Evolutionary conservation across 2,329 filamentous ascomycete genomes (phyloP).

Genomic region (Teratosphaeriaceae sp.): DNA sequence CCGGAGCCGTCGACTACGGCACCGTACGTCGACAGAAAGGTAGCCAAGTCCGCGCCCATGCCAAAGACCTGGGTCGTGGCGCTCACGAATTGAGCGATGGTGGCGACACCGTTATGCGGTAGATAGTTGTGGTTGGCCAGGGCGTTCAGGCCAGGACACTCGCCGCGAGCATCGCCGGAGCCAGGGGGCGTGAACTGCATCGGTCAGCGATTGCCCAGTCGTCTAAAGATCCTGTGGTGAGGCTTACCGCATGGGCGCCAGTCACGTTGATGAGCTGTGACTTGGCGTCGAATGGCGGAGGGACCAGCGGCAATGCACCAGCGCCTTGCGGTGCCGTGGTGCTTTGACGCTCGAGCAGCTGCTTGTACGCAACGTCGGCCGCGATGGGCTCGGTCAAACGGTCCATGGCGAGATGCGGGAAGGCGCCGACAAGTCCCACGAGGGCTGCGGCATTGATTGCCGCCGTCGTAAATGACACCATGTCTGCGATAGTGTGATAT

Average conservation of each 20-base stretch:
- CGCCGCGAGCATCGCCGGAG: constrained; percentile 23
- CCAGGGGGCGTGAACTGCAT: constrained; percentile 23
- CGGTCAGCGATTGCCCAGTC: background rate
- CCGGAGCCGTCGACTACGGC: constrained; percentile 27
- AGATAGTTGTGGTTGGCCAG: constrained; percentile 29
- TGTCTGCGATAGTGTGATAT: too few relatives aligned
- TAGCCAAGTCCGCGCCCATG: constrained; percentile 21
- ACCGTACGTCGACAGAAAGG: constrained; percentile 28
- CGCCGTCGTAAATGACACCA: constrained; percentile 5
- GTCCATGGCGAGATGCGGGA: constrained; percentile 11
- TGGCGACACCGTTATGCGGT: constrained; percentile 29
- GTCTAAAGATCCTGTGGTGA: background rate
- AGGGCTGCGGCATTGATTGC: constrained; percentile 7
- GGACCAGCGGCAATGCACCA: constrained; percentile 19
- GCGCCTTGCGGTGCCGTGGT: constrained; percentile 17
- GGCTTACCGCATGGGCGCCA: constrained; percentile 17
- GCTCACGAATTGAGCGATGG: constrained; percentile 28
- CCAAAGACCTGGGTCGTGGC: constrained; percentile 22
- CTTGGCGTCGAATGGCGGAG: constrained; percentile 27
- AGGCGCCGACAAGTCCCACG: constrained; percentile 8
- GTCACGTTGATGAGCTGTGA: constrained; percentile 24
- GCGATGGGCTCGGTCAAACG: background rate
- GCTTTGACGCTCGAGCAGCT: constrained; percentile 6
- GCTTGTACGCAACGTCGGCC: constrained; percentile 5
- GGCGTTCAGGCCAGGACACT: constrained; percentile 30